A percentile compares a stretch with the other conserved stretches of the same genome.
These are phyloP conservation scores for Punica granatum DNA, from an alignment of 345 rosid genomes.

Conservation along the genomic window DNA sequence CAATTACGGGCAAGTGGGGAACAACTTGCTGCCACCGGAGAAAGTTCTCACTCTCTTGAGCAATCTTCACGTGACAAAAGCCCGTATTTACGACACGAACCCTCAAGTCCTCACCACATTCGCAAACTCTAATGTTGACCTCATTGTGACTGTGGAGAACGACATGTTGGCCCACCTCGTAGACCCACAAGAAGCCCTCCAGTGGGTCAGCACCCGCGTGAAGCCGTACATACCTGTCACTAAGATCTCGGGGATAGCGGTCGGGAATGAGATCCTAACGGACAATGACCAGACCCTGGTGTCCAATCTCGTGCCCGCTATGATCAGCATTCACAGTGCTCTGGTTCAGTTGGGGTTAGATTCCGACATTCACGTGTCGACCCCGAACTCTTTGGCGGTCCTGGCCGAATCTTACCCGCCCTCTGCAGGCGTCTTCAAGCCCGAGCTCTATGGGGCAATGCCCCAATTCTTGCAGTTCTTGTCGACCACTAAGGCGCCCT, in stretches of 20 bases:
- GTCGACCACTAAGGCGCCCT: slow-evolving; percentile 26
- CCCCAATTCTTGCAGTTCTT: slow-evolving; percentile 32
- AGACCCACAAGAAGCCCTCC: background rate
- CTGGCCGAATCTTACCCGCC: slow-evolving; percentile 35
- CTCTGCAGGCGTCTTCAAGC: slow-evolving; percentile 29
- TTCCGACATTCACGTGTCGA: slow-evolving; percentile 25
- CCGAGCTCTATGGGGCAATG: slow-evolving; percentile 21
- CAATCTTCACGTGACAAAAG: background rate
- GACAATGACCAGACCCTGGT: background rate
- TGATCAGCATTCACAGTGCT: slow-evolving; percentile 34
- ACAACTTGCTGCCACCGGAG: slow-evolving; percentile 1
- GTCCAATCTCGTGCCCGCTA: slow-evolving; percentile 22
- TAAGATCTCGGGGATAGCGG: background rate
- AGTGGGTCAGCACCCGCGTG: background rate
- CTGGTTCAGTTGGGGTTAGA: slow-evolving; percentile 30
- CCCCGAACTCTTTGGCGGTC: slow-evolving; percentile 32
- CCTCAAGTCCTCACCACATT: background rate
- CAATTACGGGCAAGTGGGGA: slow-evolving; percentile 1
- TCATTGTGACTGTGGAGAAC: background rate
- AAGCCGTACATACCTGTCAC: background rate
- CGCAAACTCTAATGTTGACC: background rate
- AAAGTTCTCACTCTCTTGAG: background rate
- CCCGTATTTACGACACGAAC: slow-evolving; percentile 1
- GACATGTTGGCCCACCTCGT: background rate
- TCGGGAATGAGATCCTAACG: background rate